Evolutionary conservation across 192 early-diverging fungal species (phyloP).

Genomic region (Lunasporangiospora selenospora): DNA sequence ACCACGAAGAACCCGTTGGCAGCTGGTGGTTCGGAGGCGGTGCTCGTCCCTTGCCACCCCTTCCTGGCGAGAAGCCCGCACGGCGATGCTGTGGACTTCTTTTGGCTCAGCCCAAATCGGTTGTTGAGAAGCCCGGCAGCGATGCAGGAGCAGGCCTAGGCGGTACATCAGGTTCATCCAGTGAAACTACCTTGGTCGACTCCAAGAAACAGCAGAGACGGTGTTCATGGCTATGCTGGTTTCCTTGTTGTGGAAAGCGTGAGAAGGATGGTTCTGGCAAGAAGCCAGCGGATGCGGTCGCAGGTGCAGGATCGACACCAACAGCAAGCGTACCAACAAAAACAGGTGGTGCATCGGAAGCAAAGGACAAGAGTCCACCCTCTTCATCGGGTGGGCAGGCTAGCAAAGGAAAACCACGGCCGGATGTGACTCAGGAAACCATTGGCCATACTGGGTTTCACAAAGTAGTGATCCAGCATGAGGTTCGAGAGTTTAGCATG

Average conservation of each 20-base stretch:
- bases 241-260: neutral
- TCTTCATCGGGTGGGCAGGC: neutral
- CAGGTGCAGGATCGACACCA: neutral
- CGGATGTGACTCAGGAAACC: conserved; percentile 34
- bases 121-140: conserved; percentile 1
- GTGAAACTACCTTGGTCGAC: conserved; percentile 13
- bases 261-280: neutral
- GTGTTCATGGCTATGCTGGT: neutral
- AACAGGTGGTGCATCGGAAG: neutral
- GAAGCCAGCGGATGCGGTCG: neutral
- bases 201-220: neutral
- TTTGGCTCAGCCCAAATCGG: neutral
- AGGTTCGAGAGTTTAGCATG: conserved; percentile 33
- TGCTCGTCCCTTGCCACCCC: conserved; percentile 21
- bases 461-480: conserved; percentile 37
- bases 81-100: conserved; percentile 1
- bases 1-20: conserved; percentile 34
- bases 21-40: conserved; percentile 39
- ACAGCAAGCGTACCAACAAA: neutral
- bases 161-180: neutral
- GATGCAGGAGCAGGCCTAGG: neutral
- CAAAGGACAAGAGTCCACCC: neutral
- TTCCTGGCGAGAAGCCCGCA: conserved; percentile 20
- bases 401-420: neutral
- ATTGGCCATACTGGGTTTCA: conserved; percentile 40